Evolutionary conservation across 805 yeast species (phyloP), one percentile per base, ranked within the genome.

Genomic region (Wickerhamiella bombiphila): DNA sequence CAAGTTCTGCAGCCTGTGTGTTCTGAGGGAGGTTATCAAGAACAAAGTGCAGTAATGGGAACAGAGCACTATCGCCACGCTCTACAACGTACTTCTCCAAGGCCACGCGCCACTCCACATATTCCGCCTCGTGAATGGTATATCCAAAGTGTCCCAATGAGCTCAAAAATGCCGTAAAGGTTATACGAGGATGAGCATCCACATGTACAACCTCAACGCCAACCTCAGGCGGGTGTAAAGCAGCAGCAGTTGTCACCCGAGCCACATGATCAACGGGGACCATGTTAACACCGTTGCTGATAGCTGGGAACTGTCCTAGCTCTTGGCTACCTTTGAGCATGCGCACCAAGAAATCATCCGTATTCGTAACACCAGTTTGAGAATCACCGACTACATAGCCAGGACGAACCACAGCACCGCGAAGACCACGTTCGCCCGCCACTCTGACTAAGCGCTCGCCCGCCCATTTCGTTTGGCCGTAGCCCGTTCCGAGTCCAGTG

Each of bases 191-290:
- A 51, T 91, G 97, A 18, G 88, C 93, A 4, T 97, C 91, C n/a
- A 91, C 96, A 32, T 91, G 98, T 2, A 83, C 85, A 30, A 93
- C 98, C 1, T 76, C 62, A 31, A 75, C 60, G 35, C 62, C 66
- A 13, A 63, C 63, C 17, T 59, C 49, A 18, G 91, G 80, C 20
- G 94, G 88, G 51, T 73, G 72, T 44, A 91, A 66, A 0, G 94
- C 78, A 20, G 91, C 63, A 2, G 97, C 82, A 36, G 76, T 81
- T 19, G 77, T 80, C 18, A 85, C 81, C 34, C 93, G 70, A 1
- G 99, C 97, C 47, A 91, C 98, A 53, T 91, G 98, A 51, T 93
- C 96, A 32, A 91, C 98, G 3, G 98, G 98, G 17, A 83, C 96
- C 80, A 86, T 83, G 60, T 91, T 91, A 28, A 88, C 93, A 34